A percentile compares a stretch with the other conserved stretches of the same genome.
Evolutionary conservation across 176 grass and related monocot genomes (phyloP).

Genomic region (Raddia guianensis): DNA sequence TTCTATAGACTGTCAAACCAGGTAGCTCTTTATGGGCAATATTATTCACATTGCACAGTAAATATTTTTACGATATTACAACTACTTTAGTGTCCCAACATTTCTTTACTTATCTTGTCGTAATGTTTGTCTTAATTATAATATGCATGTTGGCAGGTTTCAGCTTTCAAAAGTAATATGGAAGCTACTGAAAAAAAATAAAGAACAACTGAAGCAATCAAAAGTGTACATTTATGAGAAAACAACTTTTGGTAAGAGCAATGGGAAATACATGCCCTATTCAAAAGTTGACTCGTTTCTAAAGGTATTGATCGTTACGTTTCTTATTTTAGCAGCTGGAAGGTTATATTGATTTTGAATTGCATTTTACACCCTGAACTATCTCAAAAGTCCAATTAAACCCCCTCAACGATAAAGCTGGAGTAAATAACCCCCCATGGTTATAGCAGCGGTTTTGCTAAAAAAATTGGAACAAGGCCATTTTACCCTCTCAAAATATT

Average conservation of each 20-base stretch:
- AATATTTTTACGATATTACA: background rate
- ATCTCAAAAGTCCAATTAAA: no score
- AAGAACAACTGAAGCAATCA: constrained; percentile 69
- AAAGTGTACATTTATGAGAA: constrained; percentile 78
- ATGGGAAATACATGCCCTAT: constrained; percentile 75
- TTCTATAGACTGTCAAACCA: background rate
- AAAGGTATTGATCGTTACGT: constrained; percentile 60
- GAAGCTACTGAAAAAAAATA: constrained; percentile 80
- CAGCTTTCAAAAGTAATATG: constrained; percentile 89
- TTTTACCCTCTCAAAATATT: no score
- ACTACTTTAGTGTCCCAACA: constrained; percentile 2
- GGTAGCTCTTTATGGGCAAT: background rate
- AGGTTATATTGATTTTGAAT: no score
- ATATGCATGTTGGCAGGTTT: constrained; percentile 53
- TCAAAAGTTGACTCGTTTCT: constrained; percentile 89
- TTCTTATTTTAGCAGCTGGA: background rate
- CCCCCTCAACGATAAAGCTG: no score
- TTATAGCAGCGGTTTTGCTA: no score
- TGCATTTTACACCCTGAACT: no score
- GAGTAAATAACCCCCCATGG: no score
- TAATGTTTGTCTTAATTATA: constrained; percentile 3
- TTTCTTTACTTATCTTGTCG: constrained; percentile 6
- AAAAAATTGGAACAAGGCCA: no score
- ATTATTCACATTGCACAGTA: background rate
- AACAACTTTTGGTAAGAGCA: constrained; percentile 63